Base-by-base conservation (phyloP, 1,139 yeast genomes). In the Nematodospora anomalae region DNA sequence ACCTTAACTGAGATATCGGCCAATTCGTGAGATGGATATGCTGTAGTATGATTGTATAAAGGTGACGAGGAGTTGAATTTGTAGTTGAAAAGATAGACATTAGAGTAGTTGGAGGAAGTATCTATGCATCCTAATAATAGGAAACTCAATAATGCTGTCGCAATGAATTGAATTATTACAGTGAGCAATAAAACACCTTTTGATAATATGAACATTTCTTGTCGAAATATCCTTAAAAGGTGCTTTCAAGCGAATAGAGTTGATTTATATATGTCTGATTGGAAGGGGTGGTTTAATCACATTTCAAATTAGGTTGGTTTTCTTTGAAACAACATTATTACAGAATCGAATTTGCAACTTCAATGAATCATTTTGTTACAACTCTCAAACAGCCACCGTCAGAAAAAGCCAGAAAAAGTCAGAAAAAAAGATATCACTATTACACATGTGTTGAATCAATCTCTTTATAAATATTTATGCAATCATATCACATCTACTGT, bases 81-180 rank as follows among this genome's bases (percentile, higher is more conserved):
- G 44, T 69, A 68, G 35, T 67, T 62, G 5, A 79, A 60, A 18
- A 80, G 56, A 46, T 66, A 77, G 1, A 71, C 65, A 4, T 64
- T 57, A 1, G 79, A 64, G 44, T 72, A 80, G 1, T 74, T 61
- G 0, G 58, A 28, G 0, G 64, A 42, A 1, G 62, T 38, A 12
- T 60, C 60, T 13, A 75, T 64, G 41, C 84, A 76, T 1, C 85
- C 80, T 9, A 76, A 53, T 12, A 79, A 53, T 8, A 80, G 59
- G 49, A 77, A 79, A 4, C 75, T 65, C n/a, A 77, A 50, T 4
- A 74, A 50, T 33, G 68, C 66, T 0, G 64, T 52, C 2, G 71
- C 47, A 16, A 74, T 64, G 44, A 74, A 57, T 15, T 71, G 52
- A 2, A 64, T 42, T 3, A 57, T 13, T 4, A 55, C 45, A 6